Percentiles rank a stretch among this genome's conserved stretches.
Conservation (phyloP, 176 grass and related monocot species). For the Phoenix dactylifera region DNA sequence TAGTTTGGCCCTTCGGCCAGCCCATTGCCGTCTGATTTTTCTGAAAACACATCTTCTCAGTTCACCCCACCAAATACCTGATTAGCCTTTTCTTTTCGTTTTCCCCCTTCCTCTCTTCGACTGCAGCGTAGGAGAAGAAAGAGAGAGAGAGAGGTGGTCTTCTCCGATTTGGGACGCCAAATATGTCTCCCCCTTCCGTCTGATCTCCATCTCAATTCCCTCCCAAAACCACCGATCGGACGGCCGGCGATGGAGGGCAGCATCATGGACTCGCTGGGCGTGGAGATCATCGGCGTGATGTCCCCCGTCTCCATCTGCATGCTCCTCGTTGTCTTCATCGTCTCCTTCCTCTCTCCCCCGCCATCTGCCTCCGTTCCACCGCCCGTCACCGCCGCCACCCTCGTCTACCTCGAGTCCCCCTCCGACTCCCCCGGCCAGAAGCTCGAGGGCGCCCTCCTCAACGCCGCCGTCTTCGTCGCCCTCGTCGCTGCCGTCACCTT, state of each 20-base stretch:
- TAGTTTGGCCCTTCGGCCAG: too few relatives aligned
- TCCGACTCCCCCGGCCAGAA: conserved; percentile 56
- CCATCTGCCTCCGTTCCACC: conserved; percentile 20
- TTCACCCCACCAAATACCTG: too few relatives aligned
- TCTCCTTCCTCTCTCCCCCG: conserved; percentile 50
- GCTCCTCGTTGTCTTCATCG: conserved; percentile 80
- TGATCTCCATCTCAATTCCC: too few relatives aligned
- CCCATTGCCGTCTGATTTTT: too few relatives aligned
- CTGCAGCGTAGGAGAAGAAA: too few relatives aligned
- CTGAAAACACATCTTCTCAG: too few relatives aligned
- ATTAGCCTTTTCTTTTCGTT: too few relatives aligned
- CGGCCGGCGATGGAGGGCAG: conserved; percentile 15
- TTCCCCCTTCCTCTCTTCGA: too few relatives aligned
- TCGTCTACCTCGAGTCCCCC: conserved; percentile 69
- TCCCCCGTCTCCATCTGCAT: conserved; percentile 94
- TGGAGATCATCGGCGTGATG: conserved; percentile 85
- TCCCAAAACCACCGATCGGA: background rate
- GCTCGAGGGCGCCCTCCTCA: conserved; percentile 70
- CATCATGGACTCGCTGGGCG: conserved; percentile 64
- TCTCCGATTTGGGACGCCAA: too few relatives aligned
- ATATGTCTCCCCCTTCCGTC: too few relatives aligned
- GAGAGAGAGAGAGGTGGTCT: too few relatives aligned
- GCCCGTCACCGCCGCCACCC: conserved; percentile 55
- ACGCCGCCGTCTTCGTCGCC: conserved; percentile 73
- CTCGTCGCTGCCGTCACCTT: conserved; percentile 69